A percentile compares a stretch with the other conserved stretches of the same genome.
These are phyloP conservation scores for Vigna angularis DNA, from an alignment of 306 rosid genomes.

Conservation along the genomic window DNA sequence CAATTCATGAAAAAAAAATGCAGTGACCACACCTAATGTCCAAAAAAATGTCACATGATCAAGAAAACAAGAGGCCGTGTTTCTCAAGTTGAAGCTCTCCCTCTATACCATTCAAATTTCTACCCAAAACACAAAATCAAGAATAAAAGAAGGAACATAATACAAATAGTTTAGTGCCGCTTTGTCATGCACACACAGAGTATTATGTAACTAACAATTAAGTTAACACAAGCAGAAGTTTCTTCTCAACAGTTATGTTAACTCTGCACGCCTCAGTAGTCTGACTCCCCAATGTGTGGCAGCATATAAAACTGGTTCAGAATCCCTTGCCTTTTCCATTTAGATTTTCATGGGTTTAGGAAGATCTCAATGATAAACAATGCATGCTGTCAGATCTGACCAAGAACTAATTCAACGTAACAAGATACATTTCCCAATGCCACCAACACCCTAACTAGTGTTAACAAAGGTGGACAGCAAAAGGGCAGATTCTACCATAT, in stretches of 20 bases:
- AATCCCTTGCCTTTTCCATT: neutral
- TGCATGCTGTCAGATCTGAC: constrained; percentile 1
- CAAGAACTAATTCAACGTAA: neutral
- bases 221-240: neutral
- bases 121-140: neutral
- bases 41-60: neutral
- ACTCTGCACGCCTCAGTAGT: neutral
- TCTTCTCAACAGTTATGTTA: neutral
- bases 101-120: constrained; percentile 9
- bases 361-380: neutral
- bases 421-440: neutral
- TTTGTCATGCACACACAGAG: neutral
- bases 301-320: neutral
- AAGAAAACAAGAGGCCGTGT: neutral
- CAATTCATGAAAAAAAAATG: neutral
- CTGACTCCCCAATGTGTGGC: neutral
- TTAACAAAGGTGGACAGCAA: neutral
- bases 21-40: neutral
- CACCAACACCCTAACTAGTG: neutral
- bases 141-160: neutral
- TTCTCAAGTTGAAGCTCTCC: neutral
- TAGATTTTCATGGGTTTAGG: constrained; percentile 4
- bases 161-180: neutral
- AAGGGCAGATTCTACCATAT: neutral
- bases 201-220: neutral